phyloP scores from a whole-genome alignment of 2,329 filamentous ascomycete genomes.

The Trichoderma pleuroti region DNA sequence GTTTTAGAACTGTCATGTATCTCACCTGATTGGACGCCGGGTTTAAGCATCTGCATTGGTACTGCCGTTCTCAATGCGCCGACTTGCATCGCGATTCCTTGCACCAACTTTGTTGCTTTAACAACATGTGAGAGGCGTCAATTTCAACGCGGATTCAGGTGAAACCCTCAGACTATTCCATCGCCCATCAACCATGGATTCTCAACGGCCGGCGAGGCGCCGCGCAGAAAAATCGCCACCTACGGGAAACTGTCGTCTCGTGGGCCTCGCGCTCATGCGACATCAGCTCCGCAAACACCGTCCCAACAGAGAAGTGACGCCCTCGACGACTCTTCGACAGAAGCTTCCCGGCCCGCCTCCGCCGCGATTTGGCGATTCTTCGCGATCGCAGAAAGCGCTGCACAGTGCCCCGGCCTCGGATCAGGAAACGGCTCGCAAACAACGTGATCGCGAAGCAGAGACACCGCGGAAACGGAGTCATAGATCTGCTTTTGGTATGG shows the following conservation, averaged over 20 bases:
- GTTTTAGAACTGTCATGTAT: conserved; percentile 15
- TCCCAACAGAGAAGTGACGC: neutral
- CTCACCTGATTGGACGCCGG: conserved; percentile 9
- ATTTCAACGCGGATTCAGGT: neutral
- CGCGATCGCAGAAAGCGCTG: neutral
- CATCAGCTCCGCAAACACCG: neutral
- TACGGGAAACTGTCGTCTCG: conserved; percentile 12
- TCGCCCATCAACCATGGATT: neutral
- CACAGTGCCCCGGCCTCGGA: neutral
- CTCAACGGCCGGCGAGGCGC: neutral
- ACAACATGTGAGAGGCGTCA: neutral
- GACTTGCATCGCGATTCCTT: conserved; percentile 6
- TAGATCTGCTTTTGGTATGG: conserved; percentile 6
- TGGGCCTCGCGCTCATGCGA: neutral
- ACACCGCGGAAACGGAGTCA: conserved; percentile 1
- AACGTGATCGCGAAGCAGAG: neutral
- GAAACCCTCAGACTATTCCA: neutral
- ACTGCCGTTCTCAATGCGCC: neutral
- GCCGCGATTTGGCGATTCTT: neutral
- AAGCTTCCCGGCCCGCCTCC: neutral
- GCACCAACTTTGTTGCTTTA: neutral
- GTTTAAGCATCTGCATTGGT: conserved; percentile 6
- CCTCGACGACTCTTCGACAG: neutral
- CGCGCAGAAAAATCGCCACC: conserved; percentile 3
- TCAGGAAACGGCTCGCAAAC: neutral